Conservation (phyloP, 768 basidiomycete species). For the Tricholoma flavovirens region DNA sequence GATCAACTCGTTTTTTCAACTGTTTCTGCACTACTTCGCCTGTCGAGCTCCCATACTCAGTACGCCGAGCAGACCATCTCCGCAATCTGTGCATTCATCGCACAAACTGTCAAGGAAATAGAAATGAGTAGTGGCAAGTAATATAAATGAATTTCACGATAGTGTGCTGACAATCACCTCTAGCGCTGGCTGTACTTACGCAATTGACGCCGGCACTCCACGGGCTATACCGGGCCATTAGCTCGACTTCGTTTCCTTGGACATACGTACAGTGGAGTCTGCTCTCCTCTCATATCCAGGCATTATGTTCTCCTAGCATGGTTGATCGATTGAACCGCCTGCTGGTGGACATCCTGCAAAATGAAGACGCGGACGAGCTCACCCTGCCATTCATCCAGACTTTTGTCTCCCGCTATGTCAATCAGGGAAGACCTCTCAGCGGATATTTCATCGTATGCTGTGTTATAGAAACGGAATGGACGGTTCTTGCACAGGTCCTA, state of each 20-base stretch:
- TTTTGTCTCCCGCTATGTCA: too few relatives aligned
- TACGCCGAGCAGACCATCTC: conserved; percentile 45
- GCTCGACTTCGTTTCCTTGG: conserved; percentile 75
- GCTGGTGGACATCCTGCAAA: conserved; percentile 56
- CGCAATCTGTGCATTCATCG: conserved; percentile 60
- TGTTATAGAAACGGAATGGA: too few relatives aligned
- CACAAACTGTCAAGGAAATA: conserved; percentile 50
- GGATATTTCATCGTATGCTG: too few relatives aligned
- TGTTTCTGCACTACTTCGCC: conserved; percentile 65
- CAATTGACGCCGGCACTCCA: conserved; percentile 79
- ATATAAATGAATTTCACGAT: background rate
- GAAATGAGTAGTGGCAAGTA: conserved; percentile 48
- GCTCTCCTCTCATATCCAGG: conserved; percentile 47
- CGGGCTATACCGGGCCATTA: conserved; percentile 82
- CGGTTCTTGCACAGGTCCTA: too few relatives aligned
- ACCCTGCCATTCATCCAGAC: too few relatives aligned
- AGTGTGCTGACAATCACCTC: conserved; percentile 2
- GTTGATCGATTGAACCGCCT: conserved; percentile 72
- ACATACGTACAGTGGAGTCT: conserved; percentile 56
- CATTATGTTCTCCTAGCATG: conserved; percentile 57
- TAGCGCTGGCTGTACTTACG: conserved; percentile 68
- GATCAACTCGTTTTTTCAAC: conserved; percentile 81
- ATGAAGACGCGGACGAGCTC: conserved; percentile 49
- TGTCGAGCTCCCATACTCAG: conserved; percentile 49
- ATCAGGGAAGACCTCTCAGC: too few relatives aligned